Evolutionary conservation across 768 basidiomycete genomes (phyloP), one percentile per base, ranked within the genome.

Genomic region (Podaxis rugospora): DNA sequence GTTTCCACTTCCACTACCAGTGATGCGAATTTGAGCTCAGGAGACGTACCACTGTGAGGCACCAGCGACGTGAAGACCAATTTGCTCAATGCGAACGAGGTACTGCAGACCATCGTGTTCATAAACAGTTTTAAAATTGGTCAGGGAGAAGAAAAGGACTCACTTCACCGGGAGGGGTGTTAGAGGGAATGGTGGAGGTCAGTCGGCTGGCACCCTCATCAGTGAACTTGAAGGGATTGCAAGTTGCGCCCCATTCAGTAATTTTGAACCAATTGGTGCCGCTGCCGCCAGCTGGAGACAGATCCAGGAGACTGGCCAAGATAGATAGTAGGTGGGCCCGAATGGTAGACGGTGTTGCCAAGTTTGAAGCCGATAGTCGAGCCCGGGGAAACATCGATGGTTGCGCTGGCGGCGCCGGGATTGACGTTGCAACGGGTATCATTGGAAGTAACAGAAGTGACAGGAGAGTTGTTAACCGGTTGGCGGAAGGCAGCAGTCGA

Each of bases 251-350:
- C 47, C 47, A 49, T 27, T 49, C 47, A 27, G 47, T 25, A 42
- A 55, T 27, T 73, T 76, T 76, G 71, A 79, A 79, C 78, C 78
- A 79, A 35, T 76, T 76, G 37, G 59, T 53, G 57, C 79, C 80
- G 54, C 72, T 71, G 18, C 78, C 78, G 50, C 67, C 74, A 78
- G 42, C 64, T 65, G 35, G 73, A 65, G 56, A 75, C 77, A 63
- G 78, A 72, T 2, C 66, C 67, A 25, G 80, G 78, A 4, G 81
- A 80, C 64, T 75, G 77, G 18, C 81, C 81, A 74, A 76, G 75
- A 66, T 77, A 77, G n/a, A 78, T 77, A 5, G 78, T 77, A 57
- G 77, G 76, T 2, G 78, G 78, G 5, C 79, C 79, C 23, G 65
- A 69, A 61, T 80, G 79, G 66, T 77, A 79, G n/a, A 80, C n/a